Base-by-base conservation (phyloP, 495 filamentous ascomycete genomes). In the Wilcoxina mikolae region DNA sequence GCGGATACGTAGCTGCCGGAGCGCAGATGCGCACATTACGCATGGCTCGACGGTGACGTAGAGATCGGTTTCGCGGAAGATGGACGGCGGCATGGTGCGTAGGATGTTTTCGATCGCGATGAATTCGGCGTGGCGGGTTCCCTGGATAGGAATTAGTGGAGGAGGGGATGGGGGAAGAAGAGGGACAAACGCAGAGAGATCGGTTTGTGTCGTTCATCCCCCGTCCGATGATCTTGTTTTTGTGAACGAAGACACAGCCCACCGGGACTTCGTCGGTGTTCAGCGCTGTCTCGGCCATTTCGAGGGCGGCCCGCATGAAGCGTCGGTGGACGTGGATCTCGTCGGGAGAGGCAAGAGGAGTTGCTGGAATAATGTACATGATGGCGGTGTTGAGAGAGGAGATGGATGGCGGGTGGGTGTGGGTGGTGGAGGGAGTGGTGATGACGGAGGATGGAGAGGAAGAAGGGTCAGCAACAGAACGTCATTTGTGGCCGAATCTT, bases 1-100 rank as follows among this genome's bases (percentile, higher is more conserved):
- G 51, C 81, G 75, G 63, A 98, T 82, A 4, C 76, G 73, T 50
- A 87, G 78, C 66, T 96, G 93, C 26, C 84, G 80, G 27, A 98
- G 75, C 25, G 88, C 76, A n/a, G 86, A 87, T 1, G 91, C 90
- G 64, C 91, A 98, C 91, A 98, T 98, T 62, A 98, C 81, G 66
- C 91, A 98, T 1, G 91, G 91, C 66, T 98, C 91, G 47, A 96
- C 89, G 0, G 91, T 96, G 28, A 98, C 91, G 67, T 98, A 98
- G 26, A 96, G 76, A 60, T 83, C 80, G 39, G 83, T 86, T 35
- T 84, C 76, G 24, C 68, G 64, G 58, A 96, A 72, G 51, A 85
- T 72, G 5, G 71, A 73, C 4, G 73, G 71, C 7, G 79, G 76
- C 60, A 83, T 68, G 12, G 60, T 68, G 45, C 68, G 67, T 11